A percentile compares a stretch with the other conserved stretches of the same genome.
Conservation (phyloP, 768 basidiomycete genomes). For the Rhizopogon vinicolor region DNA sequence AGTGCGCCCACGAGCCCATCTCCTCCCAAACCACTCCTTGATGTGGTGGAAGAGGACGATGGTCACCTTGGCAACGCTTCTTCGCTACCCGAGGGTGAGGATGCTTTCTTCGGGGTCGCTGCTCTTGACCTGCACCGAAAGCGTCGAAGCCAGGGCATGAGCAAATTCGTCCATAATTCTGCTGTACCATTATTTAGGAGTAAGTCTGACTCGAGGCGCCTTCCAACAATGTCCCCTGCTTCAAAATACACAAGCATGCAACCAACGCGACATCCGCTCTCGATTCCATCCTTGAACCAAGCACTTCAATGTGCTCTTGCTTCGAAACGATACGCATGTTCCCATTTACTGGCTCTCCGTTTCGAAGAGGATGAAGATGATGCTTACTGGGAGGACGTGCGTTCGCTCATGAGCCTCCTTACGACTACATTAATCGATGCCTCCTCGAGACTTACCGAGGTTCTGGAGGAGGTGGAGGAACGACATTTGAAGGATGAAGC, state of each 20-base stretch:
- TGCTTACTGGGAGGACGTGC: slow-evolving; percentile 82
- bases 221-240: slow-evolving; percentile 35
- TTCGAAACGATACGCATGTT: slow-evolving; percentile 72
- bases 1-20: slow-evolving; percentile 39
- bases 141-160: slow-evolving; percentile 45
- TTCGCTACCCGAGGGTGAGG: slow-evolving; percentile 16
- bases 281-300: slow-evolving; percentile 55
- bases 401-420: slow-evolving; percentile 66
- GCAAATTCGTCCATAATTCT: slow-evolving; percentile 33
- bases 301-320: slow-evolving; percentile 64
- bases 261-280: slow-evolving; percentile 58
- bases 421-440: slow-evolving; percentile 66
- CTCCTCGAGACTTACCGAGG: slow-evolving; percentile 54
- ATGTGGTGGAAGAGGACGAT: slow-evolving; percentile 38
- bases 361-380: slow-evolving; percentile 73
- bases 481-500: slow-evolving; percentile 45
- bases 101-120: slow-evolving; percentile 51
- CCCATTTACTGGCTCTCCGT: slow-evolving; percentile 75
- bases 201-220: slow-evolving; percentile 12
- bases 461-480: slow-evolving; percentile 56
- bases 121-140: slow-evolving; percentile 59
- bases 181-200: slow-evolving; percentile 12
- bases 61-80: slow-evolving; percentile 15
- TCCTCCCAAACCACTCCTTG: slow-evolving; percentile 18
- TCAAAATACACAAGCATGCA: slow-evolving; percentile 65